phyloP scores from a whole-genome alignment of 176 grass and related monocot species.

The Pharus latifolius region DNA sequence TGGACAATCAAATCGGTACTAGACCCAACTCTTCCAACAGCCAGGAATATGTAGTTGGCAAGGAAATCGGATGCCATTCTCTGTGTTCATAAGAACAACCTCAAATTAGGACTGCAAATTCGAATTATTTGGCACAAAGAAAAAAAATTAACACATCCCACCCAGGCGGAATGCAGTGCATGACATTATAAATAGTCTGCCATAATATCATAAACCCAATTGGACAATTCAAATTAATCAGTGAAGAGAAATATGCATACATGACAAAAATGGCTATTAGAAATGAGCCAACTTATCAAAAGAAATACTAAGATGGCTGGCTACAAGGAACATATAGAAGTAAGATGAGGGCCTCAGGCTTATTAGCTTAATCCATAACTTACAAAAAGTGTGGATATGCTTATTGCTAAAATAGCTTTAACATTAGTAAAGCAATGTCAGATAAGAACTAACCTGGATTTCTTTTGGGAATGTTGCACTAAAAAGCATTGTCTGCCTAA shows the following conservation, averaged over 20 bases:
- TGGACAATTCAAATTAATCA: not conserved
- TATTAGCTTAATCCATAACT: not conserved
- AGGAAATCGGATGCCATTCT: conserved; percentile 94
- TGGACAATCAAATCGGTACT: conserved; percentile 93
- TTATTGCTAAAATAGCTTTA: not conserved
- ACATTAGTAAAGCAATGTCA: not conserved
- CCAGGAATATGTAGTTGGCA: conserved; percentile 86
- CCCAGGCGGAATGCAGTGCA: not conserved
- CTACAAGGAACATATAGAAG: not conserved
- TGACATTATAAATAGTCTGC: not conserved
- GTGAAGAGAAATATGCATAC: too few species aligned
- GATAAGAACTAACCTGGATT: conserved; percentile 66
- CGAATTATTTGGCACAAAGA: not conserved
- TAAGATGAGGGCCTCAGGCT: not conserved
- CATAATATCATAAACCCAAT: not conserved
- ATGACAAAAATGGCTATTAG: too few species aligned
- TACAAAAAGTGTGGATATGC: not conserved
- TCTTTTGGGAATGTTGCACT: conserved; percentile 91
- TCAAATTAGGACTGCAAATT: not conserved
- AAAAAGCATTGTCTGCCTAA: conserved; percentile 85
- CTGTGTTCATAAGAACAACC: conserved; percentile 34
- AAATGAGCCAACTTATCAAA: not conserved
- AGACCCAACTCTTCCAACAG: conserved; percentile 97
- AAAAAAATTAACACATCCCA: not conserved
- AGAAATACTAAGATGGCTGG: not conserved